Evolutionary conservation across 208 protist species (phyloP).

Genomic region (Trypanosoma cruzi): DNA sequence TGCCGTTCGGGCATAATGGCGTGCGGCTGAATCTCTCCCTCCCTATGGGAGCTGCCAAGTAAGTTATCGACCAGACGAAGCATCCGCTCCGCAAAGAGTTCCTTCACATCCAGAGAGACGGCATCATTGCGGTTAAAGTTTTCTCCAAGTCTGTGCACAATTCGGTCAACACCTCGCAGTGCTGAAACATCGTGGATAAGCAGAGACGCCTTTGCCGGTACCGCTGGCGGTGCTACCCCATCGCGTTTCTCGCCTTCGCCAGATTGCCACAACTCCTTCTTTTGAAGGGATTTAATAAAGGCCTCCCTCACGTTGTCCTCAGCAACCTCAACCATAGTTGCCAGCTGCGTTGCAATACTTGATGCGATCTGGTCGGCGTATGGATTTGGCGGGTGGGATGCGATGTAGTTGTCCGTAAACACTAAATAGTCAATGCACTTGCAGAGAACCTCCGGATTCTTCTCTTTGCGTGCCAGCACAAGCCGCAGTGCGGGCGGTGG

Average conservation of each 20-base stretch:
- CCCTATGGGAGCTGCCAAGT: slow-evolving; percentile 55
- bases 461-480: slow-evolving; percentile 65
- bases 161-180: slow-evolving; percentile 53
- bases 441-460: slow-evolving; percentile 51
- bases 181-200: slow-evolving; percentile 69
- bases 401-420: slow-evolving; percentile 83
- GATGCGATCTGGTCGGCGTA: slow-evolving; percentile 57
- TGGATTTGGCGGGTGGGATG: slow-evolving; percentile 63
- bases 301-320: slow-evolving; percentile 67
- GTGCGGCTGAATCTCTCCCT: slow-evolving; percentile 55
- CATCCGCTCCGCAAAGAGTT: slow-evolving; percentile 54
- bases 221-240: not conserved
- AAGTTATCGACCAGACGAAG: slow-evolving; percentile 39
- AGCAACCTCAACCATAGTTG: slow-evolving; percentile 57
- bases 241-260: slow-evolving; percentile 6
- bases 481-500: slow-evolving; percentile 62
- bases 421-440: slow-evolving; percentile 88
- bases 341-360: slow-evolving; percentile 49
- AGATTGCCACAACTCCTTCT: not conserved
- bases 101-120: slow-evolving; percentile 56
- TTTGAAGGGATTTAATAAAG: slow-evolving; percentile 71
- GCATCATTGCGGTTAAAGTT: slow-evolving; percentile 81
- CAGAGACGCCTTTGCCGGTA: not conserved
- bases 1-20: slow-evolving; percentile 23
- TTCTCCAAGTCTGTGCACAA: slow-evolving; percentile 78